Base-by-base conservation (phyloP, 1,284 basidiomycete genomes). In the Phellopilus nigrolimitatus region DNA sequence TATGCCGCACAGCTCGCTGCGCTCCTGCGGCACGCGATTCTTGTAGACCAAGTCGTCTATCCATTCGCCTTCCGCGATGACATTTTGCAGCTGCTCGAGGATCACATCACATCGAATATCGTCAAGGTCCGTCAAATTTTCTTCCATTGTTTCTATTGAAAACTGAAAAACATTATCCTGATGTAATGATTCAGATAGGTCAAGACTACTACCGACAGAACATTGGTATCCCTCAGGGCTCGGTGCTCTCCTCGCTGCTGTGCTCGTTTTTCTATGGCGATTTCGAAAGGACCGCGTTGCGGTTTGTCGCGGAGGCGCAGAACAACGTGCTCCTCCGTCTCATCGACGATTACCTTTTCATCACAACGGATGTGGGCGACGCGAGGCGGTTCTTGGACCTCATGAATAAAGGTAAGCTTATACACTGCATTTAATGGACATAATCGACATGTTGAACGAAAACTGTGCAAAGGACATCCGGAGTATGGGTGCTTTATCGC, bases 251-350 rank as follows among this genome's bases (percentile, higher is more conserved):
- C 4, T 82, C 89, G 1, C 64, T 98, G 25, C 70, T 99, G 1
- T 99, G 97, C 64, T 88, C 88, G 1, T 88, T 94, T 67, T 97
- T 94, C 67, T 98, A 98, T 57, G 94, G 92, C 1, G 84, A 95
- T 61, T 74, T 99, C 58, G 97, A 98, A 67, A 74, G 70, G 22
- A 66, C 2, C 90, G 85, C 56, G 78, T 78, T 2, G 63, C 76
- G 13, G 78, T 84, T 45, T 65, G 71, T 0, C 67, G 78, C 9
- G 3, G 47, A 41, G 25, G 4, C 47, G 39, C 49, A 47, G 24
- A 25, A n/a, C 28, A 7, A 95, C 91, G 63, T 86, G 2, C 70
- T 97, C 1, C 69, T 97, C 46, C 78, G 97, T 46, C 78, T 95
- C 56, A 86, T 95, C 21, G 97, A 99, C 62, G 97, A 99, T 65